These are phyloP conservation scores for Escallonia rubra DNA, from an alignment of 129 eudicot species.

Conservation along the genomic window DNA sequence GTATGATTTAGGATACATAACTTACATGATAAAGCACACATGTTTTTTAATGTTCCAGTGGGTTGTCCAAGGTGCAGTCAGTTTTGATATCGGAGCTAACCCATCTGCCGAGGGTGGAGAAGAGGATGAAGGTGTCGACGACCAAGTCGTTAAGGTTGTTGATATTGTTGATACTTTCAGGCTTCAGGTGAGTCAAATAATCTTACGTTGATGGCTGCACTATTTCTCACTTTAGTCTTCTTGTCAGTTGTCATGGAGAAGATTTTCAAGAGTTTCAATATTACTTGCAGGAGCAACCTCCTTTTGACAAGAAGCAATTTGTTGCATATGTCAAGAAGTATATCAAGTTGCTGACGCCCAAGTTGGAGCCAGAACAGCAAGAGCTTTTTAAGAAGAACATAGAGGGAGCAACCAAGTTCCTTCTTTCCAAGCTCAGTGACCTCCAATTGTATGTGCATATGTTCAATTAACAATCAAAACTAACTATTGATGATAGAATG, in stretches of 20 bases:
- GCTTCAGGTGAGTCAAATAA: slow-evolving; percentile 42
- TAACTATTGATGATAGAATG: no score
- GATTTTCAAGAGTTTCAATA: neutral
- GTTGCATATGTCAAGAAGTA: slow-evolving; percentile 65
- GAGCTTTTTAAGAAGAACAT: slow-evolving; percentile 53
- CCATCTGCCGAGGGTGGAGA: slow-evolving; percentile 70
- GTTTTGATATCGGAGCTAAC: slow-evolving; percentile 60
- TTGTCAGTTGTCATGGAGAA: neutral
- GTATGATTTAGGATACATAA: neutral
- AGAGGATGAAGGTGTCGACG: slow-evolving; percentile 59
- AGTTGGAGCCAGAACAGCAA: slow-evolving; percentile 49
- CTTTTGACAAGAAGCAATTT: slow-evolving; percentile 71
- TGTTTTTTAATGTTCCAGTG: slow-evolving; percentile 30
- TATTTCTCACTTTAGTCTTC: no score
- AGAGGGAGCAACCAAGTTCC: slow-evolving; percentile 58
- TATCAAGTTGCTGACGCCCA: slow-evolving; percentile 47
- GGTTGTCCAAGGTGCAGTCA: slow-evolving; percentile 63
- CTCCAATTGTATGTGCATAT: slow-evolving; percentile 50
- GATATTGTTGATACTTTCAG: slow-evolving; percentile 80
- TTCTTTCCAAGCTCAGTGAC: slow-evolving; percentile 61
- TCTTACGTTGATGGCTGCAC: neutral
- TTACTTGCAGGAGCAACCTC: slow-evolving; percentile 58
- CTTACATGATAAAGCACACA: neutral
- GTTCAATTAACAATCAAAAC: neutral
- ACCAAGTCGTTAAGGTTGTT: slow-evolving; percentile 66